Percentiles rank a stretch among this genome's conserved stretches.
Evolutionary conservation across 257 asterid species (phyloP).

Genomic region (Salvia rosmarinus): DNA sequence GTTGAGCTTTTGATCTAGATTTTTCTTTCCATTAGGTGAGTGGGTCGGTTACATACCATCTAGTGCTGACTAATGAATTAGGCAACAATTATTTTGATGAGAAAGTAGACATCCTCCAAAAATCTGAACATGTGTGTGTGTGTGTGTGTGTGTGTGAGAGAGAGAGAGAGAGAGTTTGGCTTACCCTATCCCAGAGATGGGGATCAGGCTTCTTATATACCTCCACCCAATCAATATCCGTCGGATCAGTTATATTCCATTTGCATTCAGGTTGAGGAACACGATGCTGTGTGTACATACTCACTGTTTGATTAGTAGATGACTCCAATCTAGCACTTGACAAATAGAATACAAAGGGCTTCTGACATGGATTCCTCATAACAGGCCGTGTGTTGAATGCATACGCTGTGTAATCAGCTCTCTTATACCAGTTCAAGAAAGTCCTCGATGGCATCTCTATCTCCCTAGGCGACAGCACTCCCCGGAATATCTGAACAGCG

Average conservation of each 20-base stretch:
- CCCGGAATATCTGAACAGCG: slow-evolving; percentile 77
- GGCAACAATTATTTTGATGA: neutral
- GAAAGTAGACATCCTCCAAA: neutral
- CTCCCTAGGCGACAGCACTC: slow-evolving; percentile 77
- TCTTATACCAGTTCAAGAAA: slow-evolving; percentile 80
- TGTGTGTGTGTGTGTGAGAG: too few species aligned
- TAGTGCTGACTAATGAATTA: neutral
- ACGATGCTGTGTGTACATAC: slow-evolving; percentile 48
- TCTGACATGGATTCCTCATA: slow-evolving; percentile 77
- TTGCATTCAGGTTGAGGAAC: slow-evolving; percentile 62
- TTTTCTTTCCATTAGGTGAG: slow-evolving; percentile 20
- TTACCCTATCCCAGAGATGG: slow-evolving; percentile 73
- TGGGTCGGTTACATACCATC: neutral
- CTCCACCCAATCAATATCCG: slow-evolving; percentile 46
- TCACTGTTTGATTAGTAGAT: slow-evolving; percentile 48
- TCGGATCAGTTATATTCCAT: slow-evolving; percentile 70
- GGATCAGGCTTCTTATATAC: slow-evolving; percentile 74
- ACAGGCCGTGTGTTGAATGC: slow-evolving; percentile 90
- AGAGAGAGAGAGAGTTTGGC: slow-evolving; percentile 14
- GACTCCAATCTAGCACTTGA: slow-evolving; percentile 49
- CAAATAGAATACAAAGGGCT: slow-evolving; percentile 70
- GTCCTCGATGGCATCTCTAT: slow-evolving; percentile 89
- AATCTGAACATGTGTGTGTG: slow-evolving; percentile 6
- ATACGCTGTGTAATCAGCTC: slow-evolving; percentile 82
- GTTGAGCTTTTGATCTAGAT: slow-evolving; percentile 1